Evolutionary conservation across 2,329 filamentous ascomycete genomes (phyloP), one percentile per base, ranked within the genome.

Genomic region (Fusarium haematococcum): DNA sequence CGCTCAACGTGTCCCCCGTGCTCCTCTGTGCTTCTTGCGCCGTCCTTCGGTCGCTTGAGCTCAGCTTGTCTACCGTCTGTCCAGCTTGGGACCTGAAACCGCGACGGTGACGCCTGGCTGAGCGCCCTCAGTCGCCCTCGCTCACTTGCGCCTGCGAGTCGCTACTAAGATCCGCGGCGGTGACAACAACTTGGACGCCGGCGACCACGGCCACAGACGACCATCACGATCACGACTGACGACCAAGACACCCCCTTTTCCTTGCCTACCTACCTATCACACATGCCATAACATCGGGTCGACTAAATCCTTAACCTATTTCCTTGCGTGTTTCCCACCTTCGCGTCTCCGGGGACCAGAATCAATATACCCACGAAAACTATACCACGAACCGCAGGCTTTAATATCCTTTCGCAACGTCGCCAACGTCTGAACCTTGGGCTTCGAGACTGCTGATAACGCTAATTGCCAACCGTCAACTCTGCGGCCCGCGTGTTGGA

Each of bases 1-100:
- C 72, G 75, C 71, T 66, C 69, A 74, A 78, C 72, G 67, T 74
- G 67, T 75, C 68, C 71, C 58, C 63, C 60, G 74, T 71, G 63
- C 67, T 66, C 58, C 63, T 61, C 62, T 65, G 67, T 75, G 67
- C 63, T 69, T 70, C 63, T 67, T 78, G 73, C 57, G 68, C 69
- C 69, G 71, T 72, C 60, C 64, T 39, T 65, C 69, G 70, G 76
- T 73, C 56, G 64, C 69, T 70, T 66, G 65, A 70, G 64, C 67
- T 71, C 73, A 69, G 72, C 52, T 41, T 77, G 69, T 63, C 62
- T 35, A 68, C 50, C 54, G 45, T 41, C 25, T 56, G 54, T 64
- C 63, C 60, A 45, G 33, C 63, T 62, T 60, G 71, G 66, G 76
- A 72, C 66, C 27, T 52, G 59, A 59, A 66, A 69, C 65, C 69